Evolutionary conservation across 805 yeast genomes (phyloP), one percentile per base, ranked within the genome.

Genomic region (Cyberlindnera mississippiensis): DNA sequence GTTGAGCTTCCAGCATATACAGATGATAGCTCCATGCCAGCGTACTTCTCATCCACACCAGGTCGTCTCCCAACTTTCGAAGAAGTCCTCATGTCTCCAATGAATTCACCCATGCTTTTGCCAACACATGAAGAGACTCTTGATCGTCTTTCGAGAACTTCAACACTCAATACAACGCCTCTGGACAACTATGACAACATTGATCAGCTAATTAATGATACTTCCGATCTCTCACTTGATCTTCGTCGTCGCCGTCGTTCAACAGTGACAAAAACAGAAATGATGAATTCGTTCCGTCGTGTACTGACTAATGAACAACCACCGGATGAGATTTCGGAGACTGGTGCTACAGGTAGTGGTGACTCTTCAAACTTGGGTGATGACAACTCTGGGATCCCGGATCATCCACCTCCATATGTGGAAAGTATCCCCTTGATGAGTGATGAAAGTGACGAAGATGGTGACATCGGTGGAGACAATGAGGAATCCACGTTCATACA

Each of bases 51-150:
- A 11, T 27, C 29, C 6, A 41, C 14, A 6, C 66, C 30, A 6
- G 40, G 66, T 27, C 61, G 56, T 15, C 65, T 78, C 19, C 89
- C 89, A 0, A 67, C 82, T 0, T 82, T 82, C 59, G 85, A 81
- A 53, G 82, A 82, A 51, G 88, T 86, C 0, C 28, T 33, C 20
- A 67, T 66, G 0, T 75, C 83, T 0, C 76, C 79, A 12, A 54
- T 48, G 57, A 60, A 43, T 3, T 59, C 61, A 4, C 62, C 63
- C 6, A 26, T 37, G 30, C 37, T 46, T 20, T 24, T 46, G 4
- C 53, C 56, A 12, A 19, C 40, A 6, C 34, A 28, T 26, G 54
- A 51, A 22, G 57, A 52, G 40, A 50, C 56, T 2, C 35, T 51
- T 13, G 44, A 41, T 27, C 28, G 30, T 2, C 33, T 56, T 4